Conservation (phyloP, 305 asterid species). For the Salvia sclarea region DNA sequence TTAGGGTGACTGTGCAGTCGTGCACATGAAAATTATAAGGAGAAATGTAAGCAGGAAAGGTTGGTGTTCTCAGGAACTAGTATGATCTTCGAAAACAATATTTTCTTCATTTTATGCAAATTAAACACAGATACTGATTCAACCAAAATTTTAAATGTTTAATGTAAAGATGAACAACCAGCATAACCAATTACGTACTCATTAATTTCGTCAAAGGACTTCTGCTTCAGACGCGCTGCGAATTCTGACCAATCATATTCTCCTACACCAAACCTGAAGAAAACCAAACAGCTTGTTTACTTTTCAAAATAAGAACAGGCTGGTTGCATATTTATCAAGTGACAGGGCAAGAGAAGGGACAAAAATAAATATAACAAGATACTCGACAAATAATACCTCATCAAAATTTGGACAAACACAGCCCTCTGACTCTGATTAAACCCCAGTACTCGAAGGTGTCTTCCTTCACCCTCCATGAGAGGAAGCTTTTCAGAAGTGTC, state of each 20-base stretch:
- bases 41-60: slow-evolving; percentile 5
- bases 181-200: slow-evolving; percentile 57
- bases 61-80: not conserved
- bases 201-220: slow-evolving; percentile 70
- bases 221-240: slow-evolving; percentile 86
- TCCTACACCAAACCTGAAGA: slow-evolving; percentile 79
- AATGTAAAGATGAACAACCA: slow-evolving; percentile 14
- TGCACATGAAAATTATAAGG: slow-evolving; percentile 11
- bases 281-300: slow-evolving; percentile 26
- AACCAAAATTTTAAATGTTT: slow-evolving; percentile 13
- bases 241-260: slow-evolving; percentile 91
- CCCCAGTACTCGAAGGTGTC: slow-evolving; percentile 80
- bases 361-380: slow-evolving; percentile 5
- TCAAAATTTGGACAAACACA: slow-evolving; percentile 77
- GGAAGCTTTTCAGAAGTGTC: slow-evolving; percentile 78
- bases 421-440: slow-evolving; percentile 94
- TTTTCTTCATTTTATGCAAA: not conserved
- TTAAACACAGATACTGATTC: not conserved
- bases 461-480: slow-evolving; percentile 98
- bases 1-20: not conserved
- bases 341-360: slow-evolving; percentile 26
- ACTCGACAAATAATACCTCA: slow-evolving; percentile 64
- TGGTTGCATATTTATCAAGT: slow-evolving; percentile 19
- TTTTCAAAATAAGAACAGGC: slow-evolving; percentile 23
- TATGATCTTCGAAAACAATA: not conserved